Evolutionary conservation across 305 asterid species (phyloP), one percentile per base, ranked within the genome.

Genomic region (Euphrasia arctica): DNA sequence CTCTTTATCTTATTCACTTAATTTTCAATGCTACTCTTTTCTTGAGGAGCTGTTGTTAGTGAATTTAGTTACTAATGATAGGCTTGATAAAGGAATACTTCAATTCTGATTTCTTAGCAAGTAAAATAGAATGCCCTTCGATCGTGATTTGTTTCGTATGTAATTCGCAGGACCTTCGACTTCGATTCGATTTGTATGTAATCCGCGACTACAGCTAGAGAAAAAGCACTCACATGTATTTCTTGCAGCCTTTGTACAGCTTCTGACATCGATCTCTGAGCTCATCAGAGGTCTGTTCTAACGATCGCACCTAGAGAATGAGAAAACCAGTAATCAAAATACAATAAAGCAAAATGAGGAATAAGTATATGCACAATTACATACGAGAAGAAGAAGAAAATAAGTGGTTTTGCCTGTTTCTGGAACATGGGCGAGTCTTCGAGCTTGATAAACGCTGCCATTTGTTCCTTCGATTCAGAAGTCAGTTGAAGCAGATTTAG

Each of bases 371-470:
- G 31, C 4, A 18, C 29, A 50, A 32, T 10, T 48, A 60, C 8
- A 57, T 15, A 49, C 34, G 41, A 32, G 4, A 13, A 41, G 9
- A 34, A 34, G 41, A 34, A 42, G 7, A 4, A 11, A 39, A 34
- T 4, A 7, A 8, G 18, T 32, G 50, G 18, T 47, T 7, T 59
- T 64, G 58, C 98, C 93, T 92, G 95, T 70, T 87, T 92, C 61
- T 87, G 96, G 81, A 92, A 92, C 97, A 87, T 89, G 18, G 98
- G 98, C 14, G 98, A 92, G 78, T 92, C 98, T 13, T 92, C 98
- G 65, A 92, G 94, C 84, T 83, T 82, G 75, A 84, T 81, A 69
- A 89, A 92, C 12, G 90, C 77, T 25, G 95, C 83, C 96, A 88
- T 88, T 78, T 34, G n/a, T 67, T 65, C 29, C 29, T 15, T 8